phyloP scores from a whole-genome alignment of 1,284 basidiomycete genomes.

The Papiliotrema laurentii region DNA sequence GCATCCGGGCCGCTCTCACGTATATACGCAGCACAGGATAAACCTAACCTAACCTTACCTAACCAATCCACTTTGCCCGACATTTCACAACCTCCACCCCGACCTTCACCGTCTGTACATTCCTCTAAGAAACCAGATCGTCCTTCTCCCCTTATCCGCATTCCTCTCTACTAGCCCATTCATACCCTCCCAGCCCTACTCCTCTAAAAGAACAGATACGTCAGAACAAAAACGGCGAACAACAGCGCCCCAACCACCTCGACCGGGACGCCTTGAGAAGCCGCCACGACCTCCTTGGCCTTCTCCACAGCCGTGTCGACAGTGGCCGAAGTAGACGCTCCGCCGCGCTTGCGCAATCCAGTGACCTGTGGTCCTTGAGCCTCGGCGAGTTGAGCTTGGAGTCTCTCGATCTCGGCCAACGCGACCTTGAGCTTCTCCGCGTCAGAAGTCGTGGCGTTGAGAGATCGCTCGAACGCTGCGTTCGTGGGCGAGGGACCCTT shows the following conservation, averaged over 20 bases:
- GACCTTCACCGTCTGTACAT: no score
- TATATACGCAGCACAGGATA: no score
- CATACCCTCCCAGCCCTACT: no score
- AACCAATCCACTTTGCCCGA: no score
- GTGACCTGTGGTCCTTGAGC: constrained; percentile 34
- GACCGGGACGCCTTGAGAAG: constrained; percentile 50
- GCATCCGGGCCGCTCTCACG: no score
- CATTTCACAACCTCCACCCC: no score
- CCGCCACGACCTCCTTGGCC: constrained; percentile 22
- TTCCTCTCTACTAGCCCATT: neutral
- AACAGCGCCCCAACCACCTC: constrained; percentile 54
- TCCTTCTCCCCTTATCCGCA: neutral
- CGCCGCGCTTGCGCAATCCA: constrained; percentile 41
- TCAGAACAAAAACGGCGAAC: constrained; percentile 55
- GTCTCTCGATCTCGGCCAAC: constrained; percentile 43
- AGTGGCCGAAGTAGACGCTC: constrained; percentile 19
- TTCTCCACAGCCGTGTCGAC: constrained; percentile 28
- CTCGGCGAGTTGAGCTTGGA: constrained; percentile 35
- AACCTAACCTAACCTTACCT: no score
- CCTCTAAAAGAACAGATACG: constrained; percentile 55
- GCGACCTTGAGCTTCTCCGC: constrained; percentile 43
- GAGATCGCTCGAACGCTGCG: constrained; percentile 33
- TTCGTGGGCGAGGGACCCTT: constrained; percentile 24
- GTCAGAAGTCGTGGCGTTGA: constrained; percentile 35
- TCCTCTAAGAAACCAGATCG: neutral